A percentile compares a stretch with the other conserved stretches of the same genome.
phyloP scores from a whole-genome alignment of 2,329 filamentous ascomycete genomes.

The Atkinsonella hypoxylon region DNA sequence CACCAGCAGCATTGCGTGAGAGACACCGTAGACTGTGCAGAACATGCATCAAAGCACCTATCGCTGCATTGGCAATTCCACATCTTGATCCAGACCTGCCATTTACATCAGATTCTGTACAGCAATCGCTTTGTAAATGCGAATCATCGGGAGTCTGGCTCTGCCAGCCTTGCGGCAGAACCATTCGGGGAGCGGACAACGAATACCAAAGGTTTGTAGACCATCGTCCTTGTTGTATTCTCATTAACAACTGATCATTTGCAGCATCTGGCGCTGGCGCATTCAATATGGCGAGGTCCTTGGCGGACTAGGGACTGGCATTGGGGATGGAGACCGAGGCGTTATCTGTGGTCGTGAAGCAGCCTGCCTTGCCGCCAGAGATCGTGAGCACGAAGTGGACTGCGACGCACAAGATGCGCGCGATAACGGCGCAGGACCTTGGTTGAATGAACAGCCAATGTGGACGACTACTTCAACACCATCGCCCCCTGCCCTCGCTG shows the following conservation, averaged over 20 bases:
- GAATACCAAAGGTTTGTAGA: slow-evolving; percentile 43
- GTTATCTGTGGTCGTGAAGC: slow-evolving; percentile 74
- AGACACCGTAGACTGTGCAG: slow-evolving; percentile 74
- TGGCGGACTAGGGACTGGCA: slow-evolving; percentile 70
- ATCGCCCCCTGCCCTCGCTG: slow-evolving; percentile 6
- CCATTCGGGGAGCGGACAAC: slow-evolving; percentile 47
- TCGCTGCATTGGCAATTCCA: slow-evolving; percentile 41
- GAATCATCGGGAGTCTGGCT: slow-evolving; percentile 59
- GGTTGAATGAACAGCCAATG: slow-evolving; percentile 12
- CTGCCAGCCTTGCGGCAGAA: slow-evolving; percentile 70
- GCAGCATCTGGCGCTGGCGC: slow-evolving; percentile 77
- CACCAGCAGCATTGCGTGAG: slow-evolving; percentile 51
- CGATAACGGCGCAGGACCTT: slow-evolving; percentile 21
- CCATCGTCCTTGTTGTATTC: background rate
- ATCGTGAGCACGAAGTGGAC: slow-evolving; percentile 74
- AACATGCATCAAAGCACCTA: slow-evolving; percentile 60
- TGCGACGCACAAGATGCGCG: slow-evolving; percentile 68
- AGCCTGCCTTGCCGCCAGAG: slow-evolving; percentile 63
- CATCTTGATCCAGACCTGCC: slow-evolving; percentile 31
- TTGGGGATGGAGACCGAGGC: slow-evolving; percentile 78
- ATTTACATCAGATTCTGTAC: slow-evolving; percentile 43
- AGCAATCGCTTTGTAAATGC: slow-evolving; percentile 41
- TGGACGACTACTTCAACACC: slow-evolving; percentile 12
- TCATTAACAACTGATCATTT: background rate
- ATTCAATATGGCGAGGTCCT: slow-evolving; percentile 73